Conservation (phyloP, 768 basidiomycete species). For the Lactarius tabidus region DNA sequence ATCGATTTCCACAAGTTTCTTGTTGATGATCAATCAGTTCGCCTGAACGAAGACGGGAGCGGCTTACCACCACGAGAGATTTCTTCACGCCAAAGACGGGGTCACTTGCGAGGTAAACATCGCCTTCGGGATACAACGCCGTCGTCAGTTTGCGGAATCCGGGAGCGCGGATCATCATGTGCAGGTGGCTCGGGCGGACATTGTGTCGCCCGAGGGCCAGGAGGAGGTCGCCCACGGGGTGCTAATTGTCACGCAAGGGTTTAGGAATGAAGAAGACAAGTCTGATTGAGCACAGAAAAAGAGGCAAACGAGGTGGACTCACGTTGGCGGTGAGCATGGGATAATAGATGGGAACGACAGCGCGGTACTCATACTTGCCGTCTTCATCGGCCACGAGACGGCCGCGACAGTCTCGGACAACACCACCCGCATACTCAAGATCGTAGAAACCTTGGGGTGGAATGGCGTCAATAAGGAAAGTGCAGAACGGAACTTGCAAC, state of each 20-base stretch:
- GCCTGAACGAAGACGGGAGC: neutral
- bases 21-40: slow-evolving; percentile 1
- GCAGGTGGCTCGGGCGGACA: slow-evolving; percentile 77
- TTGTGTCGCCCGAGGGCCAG: slow-evolving; percentile 58
- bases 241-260: slow-evolving; percentile 35
- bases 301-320: slow-evolving; percentile 19
- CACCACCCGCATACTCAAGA: slow-evolving; percentile 51
- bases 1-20: slow-evolving; percentile 52
- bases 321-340: slow-evolving; percentile 75
- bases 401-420: slow-evolving; percentile 69
- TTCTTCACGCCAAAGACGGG: slow-evolving; percentile 80
- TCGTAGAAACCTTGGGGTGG: slow-evolving; percentile 33
- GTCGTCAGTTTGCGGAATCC: slow-evolving; percentile 73
- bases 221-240: slow-evolving; percentile 67
- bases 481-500: neutral
- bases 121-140: slow-evolving; percentile 69
- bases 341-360: slow-evolving; percentile 66
- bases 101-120: slow-evolving; percentile 63
- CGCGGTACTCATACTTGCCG: slow-evolving; percentile 66
- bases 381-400: slow-evolving; percentile 54
- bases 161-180: slow-evolving; percentile 65
- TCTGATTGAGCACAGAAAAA: slow-evolving; percentile 14
- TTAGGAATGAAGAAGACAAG: neutral
- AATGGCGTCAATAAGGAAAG: too few relatives aligned
- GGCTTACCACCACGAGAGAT: slow-evolving; percentile 68